Base-by-base conservation (phyloP, 2,329 filamentous ascomycete genomes). In the Colletotrichum liaoningense region DNA sequence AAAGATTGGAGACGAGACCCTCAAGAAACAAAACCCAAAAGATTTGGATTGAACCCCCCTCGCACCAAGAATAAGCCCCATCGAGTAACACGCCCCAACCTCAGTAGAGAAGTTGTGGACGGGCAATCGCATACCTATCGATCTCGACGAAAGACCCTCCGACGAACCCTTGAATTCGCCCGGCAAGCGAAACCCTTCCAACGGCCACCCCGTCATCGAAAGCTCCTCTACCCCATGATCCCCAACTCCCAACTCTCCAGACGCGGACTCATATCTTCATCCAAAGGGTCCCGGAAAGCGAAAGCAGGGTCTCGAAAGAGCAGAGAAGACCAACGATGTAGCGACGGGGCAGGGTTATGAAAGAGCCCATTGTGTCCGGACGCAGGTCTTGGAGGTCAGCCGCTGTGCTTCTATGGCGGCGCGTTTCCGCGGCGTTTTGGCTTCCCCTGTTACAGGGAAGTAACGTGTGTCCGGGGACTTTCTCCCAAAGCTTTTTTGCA, bases 21-120 rank as follows among this genome's bases (percentile, higher is more conserved):
- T 16, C 35, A 46, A 7, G 42, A n/a, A n/a, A n/a, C 7, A 46
- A 46, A 46, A n/a, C 3, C 8, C 12, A 75, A 7, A 7, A 22
- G 46, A 42, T 79, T 81, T 79, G 89, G 49, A 70, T 82, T 80
- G 81, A 85, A 83, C 84, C 86, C 93, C 93, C 93, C 95, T 98
- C 95, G 95, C 93, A 90, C 95, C 96, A 93, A 98, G 95, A 98
- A 98, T 98, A 95, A 98, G 96, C 96, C 96, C 96, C 96, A 97
- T 98, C 95, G 95, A 98, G 96, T 98, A 97, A 98, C 62, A 24
- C 62, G 46, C 94, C 89, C 85, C 83, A 83, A 81, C 80, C 77
- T 68, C 77, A 78, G 75, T 22, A 38, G 56, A 26, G 57, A 22
- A 46, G 42, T n/a, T 2, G n/a, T 56, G 77, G 78, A 82, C 86